These are phyloP conservation scores for Paracamarosporium sp. DNA, from an alignment of 2,329 filamentous ascomycete species.

Conservation along the genomic window DNA sequence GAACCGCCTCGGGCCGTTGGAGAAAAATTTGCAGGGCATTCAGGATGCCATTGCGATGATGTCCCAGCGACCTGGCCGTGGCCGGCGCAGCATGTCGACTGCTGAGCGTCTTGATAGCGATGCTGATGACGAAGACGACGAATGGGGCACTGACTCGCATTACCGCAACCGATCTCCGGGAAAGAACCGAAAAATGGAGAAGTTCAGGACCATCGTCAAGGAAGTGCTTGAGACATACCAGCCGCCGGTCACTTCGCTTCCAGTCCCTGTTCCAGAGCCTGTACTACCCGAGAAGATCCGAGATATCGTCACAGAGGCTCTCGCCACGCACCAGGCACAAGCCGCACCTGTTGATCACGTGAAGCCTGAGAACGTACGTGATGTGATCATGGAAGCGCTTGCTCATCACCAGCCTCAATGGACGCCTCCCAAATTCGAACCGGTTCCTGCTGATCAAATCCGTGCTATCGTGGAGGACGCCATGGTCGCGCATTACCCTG, in stretches of 20 bases:
- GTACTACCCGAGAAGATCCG: constrained; percentile 74
- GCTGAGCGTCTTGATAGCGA: constrained; percentile 78
- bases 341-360: constrained; percentile 17
- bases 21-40: constrained; percentile 78
- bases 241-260: constrained; percentile 34
- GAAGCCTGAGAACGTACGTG: constrained; percentile 24
- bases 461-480: constrained; percentile 66
- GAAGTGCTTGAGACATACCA: constrained; percentile 67
- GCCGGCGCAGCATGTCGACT: constrained; percentile 71
- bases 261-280: constrained; percentile 34
- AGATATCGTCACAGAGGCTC: constrained; percentile 64
- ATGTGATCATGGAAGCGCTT: constrained; percentile 33
- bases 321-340: constrained; percentile 56
- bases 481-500: constrained; percentile 56
- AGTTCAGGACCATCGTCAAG: constrained; percentile 67
- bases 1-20: constrained; percentile 78
- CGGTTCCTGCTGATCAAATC: constrained; percentile 73
- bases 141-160: constrained; percentile 58
- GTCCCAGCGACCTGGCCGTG: constrained; percentile 58
- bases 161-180: constrained; percentile 77
- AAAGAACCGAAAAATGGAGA: constrained; percentile 80
- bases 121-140: constrained; percentile 92
- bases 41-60: constrained; percentile 71
- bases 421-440: constrained; percentile 32
- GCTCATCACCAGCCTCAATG: constrained; percentile 29